A percentile compares a stretch with the other conserved stretches of the same genome.
Conservation (phyloP, 2,329 filamentous ascomycete species). For the Penicillium italicum region DNA sequence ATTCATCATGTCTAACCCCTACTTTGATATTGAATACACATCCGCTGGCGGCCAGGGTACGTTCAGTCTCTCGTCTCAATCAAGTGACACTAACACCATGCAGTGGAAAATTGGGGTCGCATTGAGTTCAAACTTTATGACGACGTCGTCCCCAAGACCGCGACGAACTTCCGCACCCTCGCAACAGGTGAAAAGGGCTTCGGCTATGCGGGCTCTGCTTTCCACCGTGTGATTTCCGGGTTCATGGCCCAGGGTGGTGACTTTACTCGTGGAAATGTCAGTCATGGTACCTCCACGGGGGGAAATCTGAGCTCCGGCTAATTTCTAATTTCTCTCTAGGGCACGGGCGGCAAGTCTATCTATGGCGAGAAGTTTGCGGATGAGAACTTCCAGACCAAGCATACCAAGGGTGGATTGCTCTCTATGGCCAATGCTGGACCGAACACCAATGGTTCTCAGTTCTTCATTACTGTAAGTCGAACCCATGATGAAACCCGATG, state of each 20-base stretch:
- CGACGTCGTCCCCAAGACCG: slow-evolving; percentile 78
- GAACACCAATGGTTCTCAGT: slow-evolving; percentile 76
- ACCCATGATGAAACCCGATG: neutral
- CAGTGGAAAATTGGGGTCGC: slow-evolving; percentile 51
- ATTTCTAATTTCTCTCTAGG: slow-evolving; percentile 49
- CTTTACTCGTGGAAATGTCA: slow-evolving; percentile 84
- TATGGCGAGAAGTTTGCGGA: slow-evolving; percentile 87
- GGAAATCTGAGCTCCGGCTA: neutral
- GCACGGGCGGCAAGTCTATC: slow-evolving; percentile 85
- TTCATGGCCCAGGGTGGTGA: slow-evolving; percentile 95
- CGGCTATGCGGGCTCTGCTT: slow-evolving; percentile 73
- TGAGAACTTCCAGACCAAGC: slow-evolving; percentile 76
- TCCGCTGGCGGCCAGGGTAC: neutral
- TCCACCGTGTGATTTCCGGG: slow-evolving; percentile 84
- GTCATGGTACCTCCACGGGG: slow-evolving; percentile 32
- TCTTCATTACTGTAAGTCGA: slow-evolving; percentile 60
- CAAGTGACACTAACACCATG: neutral
- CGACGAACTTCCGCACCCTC: slow-evolving; percentile 74
- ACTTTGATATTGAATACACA: neutral
- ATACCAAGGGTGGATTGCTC: slow-evolving; percentile 68
- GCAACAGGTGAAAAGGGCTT: slow-evolving; percentile 77
- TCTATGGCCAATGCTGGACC: slow-evolving; percentile 91
- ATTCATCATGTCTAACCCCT: neutral
- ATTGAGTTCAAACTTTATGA: slow-evolving; percentile 85
- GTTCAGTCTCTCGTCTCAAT: too few relatives aligned